These are phyloP conservation scores for Cutaneotrichosporon sp. DNA, from an alignment of 1,284 basidiomycete genomes.

Conservation along the genomic window DNA sequence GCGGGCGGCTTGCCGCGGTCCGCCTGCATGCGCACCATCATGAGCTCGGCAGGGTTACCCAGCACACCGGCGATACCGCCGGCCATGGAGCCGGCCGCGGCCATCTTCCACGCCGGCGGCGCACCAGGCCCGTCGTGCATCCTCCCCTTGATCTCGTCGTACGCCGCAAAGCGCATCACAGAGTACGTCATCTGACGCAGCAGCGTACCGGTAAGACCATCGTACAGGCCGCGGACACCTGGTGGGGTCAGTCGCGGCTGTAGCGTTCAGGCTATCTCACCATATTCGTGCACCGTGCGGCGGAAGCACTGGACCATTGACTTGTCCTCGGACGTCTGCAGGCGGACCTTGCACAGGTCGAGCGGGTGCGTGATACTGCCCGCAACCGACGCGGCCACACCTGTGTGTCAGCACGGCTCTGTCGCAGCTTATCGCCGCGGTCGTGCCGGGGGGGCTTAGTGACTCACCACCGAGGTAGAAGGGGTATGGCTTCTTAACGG, in stretches of 20 bases:
- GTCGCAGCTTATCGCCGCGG: slow-evolving; percentile 6
- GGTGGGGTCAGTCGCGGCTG: no score
- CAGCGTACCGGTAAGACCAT: slow-evolving; percentile 83
- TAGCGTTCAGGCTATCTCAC: slow-evolving; percentile 19
- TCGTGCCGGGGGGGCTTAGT: not conserved
- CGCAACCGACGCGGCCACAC: slow-evolving; percentile 71
- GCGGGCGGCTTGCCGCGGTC: slow-evolving; percentile 76
- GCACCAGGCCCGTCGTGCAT: slow-evolving; percentile 56
- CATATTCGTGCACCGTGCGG: slow-evolving; percentile 57
- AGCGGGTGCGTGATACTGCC: slow-evolving; percentile 77
- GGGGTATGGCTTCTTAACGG: slow-evolving; percentile 58
- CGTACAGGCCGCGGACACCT: slow-evolving; percentile 69
- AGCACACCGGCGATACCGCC: slow-evolving; percentile 75
- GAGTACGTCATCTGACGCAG: slow-evolving; percentile 91
- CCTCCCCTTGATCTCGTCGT: slow-evolving; percentile 81
- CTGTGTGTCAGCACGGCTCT: no score
- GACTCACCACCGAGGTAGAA: slow-evolving; percentile 71
- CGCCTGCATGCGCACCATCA: slow-evolving; percentile 78
- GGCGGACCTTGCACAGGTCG: slow-evolving; percentile 79
- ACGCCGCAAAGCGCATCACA: slow-evolving; percentile 85
- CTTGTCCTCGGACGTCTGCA: slow-evolving; percentile 82
- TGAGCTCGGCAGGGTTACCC: slow-evolving; percentile 82
- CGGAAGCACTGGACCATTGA: slow-evolving; percentile 70
- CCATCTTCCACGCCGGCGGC: slow-evolving; percentile 72
- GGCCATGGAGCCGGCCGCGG: slow-evolving; percentile 63